Conservation (phyloP, 306 rosid species). For the Acmispon strigosus region DNA sequence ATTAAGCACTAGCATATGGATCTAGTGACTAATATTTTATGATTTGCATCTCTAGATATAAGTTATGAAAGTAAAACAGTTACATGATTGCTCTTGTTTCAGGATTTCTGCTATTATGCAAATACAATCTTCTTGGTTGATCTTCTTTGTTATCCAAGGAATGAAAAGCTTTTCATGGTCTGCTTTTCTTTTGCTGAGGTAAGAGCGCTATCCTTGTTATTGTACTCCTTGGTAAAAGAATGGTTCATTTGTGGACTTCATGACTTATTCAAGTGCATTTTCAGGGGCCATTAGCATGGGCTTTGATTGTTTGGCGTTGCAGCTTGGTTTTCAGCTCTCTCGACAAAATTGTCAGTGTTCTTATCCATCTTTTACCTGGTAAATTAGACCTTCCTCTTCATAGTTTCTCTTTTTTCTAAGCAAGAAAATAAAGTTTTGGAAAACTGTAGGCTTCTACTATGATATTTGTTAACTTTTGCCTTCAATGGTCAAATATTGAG, state of each 20-base stretch:
- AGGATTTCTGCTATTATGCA: slow-evolving; percentile 97
- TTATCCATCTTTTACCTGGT: slow-evolving; percentile 94
- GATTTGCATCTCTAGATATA: not conserved
- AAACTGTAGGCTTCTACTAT: not conserved
- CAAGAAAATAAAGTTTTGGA: not conserved
- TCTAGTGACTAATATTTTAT: not conserved
- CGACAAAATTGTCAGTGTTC: slow-evolving; percentile 89
- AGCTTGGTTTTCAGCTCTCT: slow-evolving; percentile 91
- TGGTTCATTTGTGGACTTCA: not conserved
- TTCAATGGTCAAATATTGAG: not conserved
- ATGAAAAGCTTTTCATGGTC: slow-evolving; percentile 89
- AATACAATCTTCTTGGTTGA: slow-evolving; percentile 80
- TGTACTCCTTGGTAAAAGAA: slow-evolving; percentile 11
- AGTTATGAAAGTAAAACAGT: slow-evolving; percentile 9
- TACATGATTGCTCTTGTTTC: slow-evolving; percentile 26
- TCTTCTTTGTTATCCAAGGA: slow-evolving; percentile 66
- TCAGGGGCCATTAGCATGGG: slow-evolving; percentile 98
- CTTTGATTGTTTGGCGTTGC: slow-evolving; percentile 96
- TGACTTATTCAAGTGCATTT: slow-evolving; percentile 26
- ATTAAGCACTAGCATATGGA: not conserved
- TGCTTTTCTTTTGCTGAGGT: slow-evolving; percentile 99
- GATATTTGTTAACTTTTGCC: not conserved
- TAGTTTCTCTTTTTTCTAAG: not conserved
- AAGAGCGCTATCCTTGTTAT: slow-evolving; percentile 8
- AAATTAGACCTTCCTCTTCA: slow-evolving; percentile 19